These are phyloP conservation scores for Xerocomus amazonicus DNA, from an alignment of 1,284 basidiomycete genomes.

Conservation along the genomic window DNA sequence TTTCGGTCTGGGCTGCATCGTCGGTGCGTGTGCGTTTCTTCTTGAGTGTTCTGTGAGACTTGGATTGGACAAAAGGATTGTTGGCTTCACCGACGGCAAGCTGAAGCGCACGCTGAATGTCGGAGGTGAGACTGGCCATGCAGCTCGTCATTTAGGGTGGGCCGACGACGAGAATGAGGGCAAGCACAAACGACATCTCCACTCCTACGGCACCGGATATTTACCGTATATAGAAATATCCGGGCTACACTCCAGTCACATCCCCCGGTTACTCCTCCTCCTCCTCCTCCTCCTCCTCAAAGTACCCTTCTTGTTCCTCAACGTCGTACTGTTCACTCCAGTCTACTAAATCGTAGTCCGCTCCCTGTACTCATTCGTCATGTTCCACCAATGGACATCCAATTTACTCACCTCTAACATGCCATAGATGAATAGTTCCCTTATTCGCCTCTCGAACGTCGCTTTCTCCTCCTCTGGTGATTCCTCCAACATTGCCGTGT, in stretches of 20 bases:
- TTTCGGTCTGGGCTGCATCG: slow-evolving; percentile 22
- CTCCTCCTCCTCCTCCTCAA: slow-evolving; percentile 68
- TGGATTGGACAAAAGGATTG: slow-evolving; percentile 32
- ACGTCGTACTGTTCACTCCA: slow-evolving; percentile 71
- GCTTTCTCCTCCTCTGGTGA: slow-evolving; percentile 41
- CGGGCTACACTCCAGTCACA: slow-evolving; percentile 4
- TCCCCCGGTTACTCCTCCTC: slow-evolving; percentile 44
- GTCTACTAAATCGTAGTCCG: slow-evolving; percentile 70
- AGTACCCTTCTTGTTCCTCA: slow-evolving; percentile 71
- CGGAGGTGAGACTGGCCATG: slow-evolving; percentile 36
- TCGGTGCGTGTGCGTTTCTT: slow-evolving; percentile 28
- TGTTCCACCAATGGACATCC: not conserved
- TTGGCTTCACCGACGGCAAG: slow-evolving; percentile 43
- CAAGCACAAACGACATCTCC: slow-evolving; percentile 28
- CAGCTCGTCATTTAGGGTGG: slow-evolving; percentile 34
- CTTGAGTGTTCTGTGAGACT: slow-evolving; percentile 23
- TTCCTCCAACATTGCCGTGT: slow-evolving; percentile 36
- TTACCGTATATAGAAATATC: slow-evolving; percentile 12
- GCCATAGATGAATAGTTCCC: slow-evolving; percentile 73
- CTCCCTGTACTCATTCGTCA: slow-evolving; percentile 41
- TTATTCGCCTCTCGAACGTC: slow-evolving; percentile 56
- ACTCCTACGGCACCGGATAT: slow-evolving; percentile 8
- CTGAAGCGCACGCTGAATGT: slow-evolving; percentile 37
- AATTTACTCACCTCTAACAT: slow-evolving; percentile 56
- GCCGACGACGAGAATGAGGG: slow-evolving; percentile 37